Percentiles rank a stretch among this genome's conserved stretches.
phyloP scores from a whole-genome alignment of 192 early-diverging fungal genomes.

The Jimgerdemannia flammicorona region DNA sequence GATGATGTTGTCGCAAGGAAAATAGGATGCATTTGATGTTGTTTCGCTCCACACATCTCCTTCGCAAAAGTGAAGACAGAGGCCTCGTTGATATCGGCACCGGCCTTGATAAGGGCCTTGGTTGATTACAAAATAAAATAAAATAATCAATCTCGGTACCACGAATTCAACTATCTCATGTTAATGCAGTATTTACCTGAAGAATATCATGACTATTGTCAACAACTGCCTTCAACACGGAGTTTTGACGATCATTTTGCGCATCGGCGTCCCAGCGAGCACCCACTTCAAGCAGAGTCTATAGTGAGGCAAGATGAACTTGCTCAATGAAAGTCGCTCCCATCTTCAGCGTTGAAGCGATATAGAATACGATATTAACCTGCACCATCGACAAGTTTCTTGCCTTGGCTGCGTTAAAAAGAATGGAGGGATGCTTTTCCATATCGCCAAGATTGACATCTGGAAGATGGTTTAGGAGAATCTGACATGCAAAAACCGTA shows the following conservation, averaged over 20 bases:
- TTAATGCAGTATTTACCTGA: slow-evolving; percentile 1
- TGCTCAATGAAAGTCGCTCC: not conserved
- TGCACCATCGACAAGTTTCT: slow-evolving; percentile 7
- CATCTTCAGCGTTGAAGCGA: not conserved
- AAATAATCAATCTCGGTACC: not conserved
- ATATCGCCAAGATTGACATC: not conserved
- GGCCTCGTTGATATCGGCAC: slow-evolving; percentile 1
- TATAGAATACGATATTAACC: not conserved
- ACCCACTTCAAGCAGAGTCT: slow-evolving; percentile 15
- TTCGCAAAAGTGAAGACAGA: not conserved
- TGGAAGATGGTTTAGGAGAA: slow-evolving; percentile 9
- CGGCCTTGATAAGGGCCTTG: not conserved
- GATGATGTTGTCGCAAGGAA: not conserved
- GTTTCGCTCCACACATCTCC: not conserved
- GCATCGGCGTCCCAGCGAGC: slow-evolving; percentile 23
- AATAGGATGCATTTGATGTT: not conserved
- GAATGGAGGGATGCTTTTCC: slow-evolving; percentile 4
- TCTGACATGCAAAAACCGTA: slow-evolving; percentile 5
- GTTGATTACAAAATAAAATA: not conserved
- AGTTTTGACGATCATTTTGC: slow-evolving; percentile 11
- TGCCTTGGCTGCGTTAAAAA: slow-evolving; percentile 9
- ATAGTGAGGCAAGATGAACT: not conserved
- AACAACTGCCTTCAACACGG: slow-evolving; percentile 35
- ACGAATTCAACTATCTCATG: not conserved
- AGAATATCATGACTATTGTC: slow-evolving; percentile 1